These are phyloP conservation scores for Anthostomella pinea DNA, from an alignment of 2,329 filamentous ascomycete genomes.

Conservation along the genomic window DNA sequence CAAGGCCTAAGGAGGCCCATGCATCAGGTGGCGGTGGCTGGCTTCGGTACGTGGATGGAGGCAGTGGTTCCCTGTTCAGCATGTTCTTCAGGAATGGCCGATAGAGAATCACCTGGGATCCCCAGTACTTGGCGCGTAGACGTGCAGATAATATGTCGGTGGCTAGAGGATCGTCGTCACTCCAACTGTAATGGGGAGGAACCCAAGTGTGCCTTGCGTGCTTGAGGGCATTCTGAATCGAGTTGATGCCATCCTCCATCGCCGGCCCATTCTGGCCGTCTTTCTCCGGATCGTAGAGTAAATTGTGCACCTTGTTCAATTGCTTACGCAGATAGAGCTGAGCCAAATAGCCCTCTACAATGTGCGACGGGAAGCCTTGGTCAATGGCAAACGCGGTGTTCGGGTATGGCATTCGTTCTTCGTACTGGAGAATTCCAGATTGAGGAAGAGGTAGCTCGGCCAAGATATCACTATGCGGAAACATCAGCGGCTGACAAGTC, in stretches of 20 bases:
- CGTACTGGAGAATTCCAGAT: slow-evolving; percentile 59
- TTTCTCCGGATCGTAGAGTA: slow-evolving; percentile 47
- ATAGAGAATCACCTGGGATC: slow-evolving; percentile 84
- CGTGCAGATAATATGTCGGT: slow-evolving; percentile 76
- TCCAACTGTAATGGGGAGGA: slow-evolving; percentile 51
- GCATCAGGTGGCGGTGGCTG: slow-evolving; percentile 13
- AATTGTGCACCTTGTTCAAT: slow-evolving; percentile 60
- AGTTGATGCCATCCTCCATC: slow-evolving; percentile 40
- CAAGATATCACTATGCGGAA: slow-evolving; percentile 82
- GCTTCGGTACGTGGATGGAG: slow-evolving; percentile 19
- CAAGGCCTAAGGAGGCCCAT: slow-evolving; percentile 9
- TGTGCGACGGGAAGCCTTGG: slow-evolving; percentile 43
- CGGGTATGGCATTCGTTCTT: slow-evolving; percentile 65
- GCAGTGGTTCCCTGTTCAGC: slow-evolving; percentile 37
- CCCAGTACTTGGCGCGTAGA: slow-evolving; percentile 91
- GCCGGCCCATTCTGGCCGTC: slow-evolving; percentile 22
- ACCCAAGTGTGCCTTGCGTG: slow-evolving; percentile 46
- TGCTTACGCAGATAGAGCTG: slow-evolving; percentile 64
- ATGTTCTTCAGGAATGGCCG: slow-evolving; percentile 67
- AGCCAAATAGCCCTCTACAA: slow-evolving; percentile 59
- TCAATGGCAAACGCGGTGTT: slow-evolving; percentile 47
- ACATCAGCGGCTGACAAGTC: slow-evolving; percentile 21
- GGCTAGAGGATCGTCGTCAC: slow-evolving; percentile 68
- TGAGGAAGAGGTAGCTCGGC: slow-evolving; percentile 72
- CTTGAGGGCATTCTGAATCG: slow-evolving; percentile 45